These are phyloP conservation scores for Nannizzia gypsea DNA, from an alignment of 2,329 filamentous ascomycete species.

Conservation along the genomic window DNA sequence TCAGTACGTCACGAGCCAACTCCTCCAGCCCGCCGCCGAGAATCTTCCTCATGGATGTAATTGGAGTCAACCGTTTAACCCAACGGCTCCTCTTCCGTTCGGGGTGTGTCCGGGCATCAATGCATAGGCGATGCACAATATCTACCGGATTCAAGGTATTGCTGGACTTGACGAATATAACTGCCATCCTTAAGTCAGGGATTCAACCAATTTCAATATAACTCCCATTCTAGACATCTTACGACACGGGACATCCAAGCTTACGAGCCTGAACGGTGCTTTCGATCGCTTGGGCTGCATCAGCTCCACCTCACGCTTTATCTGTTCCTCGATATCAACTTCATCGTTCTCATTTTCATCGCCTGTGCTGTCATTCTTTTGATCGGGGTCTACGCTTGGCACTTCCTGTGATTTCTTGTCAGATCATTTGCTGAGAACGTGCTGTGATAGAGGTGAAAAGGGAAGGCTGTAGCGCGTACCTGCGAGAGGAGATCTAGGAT, in stretches of 20 bases:
- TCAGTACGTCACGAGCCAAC: slow-evolving; percentile 46
- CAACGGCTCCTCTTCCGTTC: slow-evolving; percentile 45
- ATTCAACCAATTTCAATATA: slow-evolving; percentile 12
- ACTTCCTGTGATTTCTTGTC: slow-evolving; percentile 10
- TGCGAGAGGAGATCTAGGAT: slow-evolving; percentile 46
- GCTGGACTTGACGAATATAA: slow-evolving; percentile 48
- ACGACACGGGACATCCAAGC: slow-evolving; percentile 42
- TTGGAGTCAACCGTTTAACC: slow-evolving; percentile 49
- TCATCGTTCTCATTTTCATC: slow-evolving; percentile 22
- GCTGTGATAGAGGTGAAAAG: neutral
- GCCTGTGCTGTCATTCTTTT: slow-evolving; percentile 15
- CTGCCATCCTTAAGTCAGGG: slow-evolving; percentile 27
- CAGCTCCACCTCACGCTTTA: slow-evolving; percentile 45
- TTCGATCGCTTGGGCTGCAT: slow-evolving; percentile 39
- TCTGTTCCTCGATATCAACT: slow-evolving; percentile 49
- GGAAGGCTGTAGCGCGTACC: slow-evolving; percentile 22
- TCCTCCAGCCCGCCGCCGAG: slow-evolving; percentile 46
- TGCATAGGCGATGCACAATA: slow-evolving; percentile 48
- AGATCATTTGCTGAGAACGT: neutral
- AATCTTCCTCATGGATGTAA: slow-evolving; percentile 47
- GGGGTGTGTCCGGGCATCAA: slow-evolving; percentile 41
- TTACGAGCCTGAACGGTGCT: slow-evolving; percentile 42
- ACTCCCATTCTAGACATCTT: slow-evolving; percentile 14
- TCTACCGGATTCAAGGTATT: slow-evolving; percentile 48
- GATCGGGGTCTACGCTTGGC: slow-evolving; percentile 3